phyloP scores from a whole-genome alignment of 257 asterid genomes.

The Vinca minor region DNA sequence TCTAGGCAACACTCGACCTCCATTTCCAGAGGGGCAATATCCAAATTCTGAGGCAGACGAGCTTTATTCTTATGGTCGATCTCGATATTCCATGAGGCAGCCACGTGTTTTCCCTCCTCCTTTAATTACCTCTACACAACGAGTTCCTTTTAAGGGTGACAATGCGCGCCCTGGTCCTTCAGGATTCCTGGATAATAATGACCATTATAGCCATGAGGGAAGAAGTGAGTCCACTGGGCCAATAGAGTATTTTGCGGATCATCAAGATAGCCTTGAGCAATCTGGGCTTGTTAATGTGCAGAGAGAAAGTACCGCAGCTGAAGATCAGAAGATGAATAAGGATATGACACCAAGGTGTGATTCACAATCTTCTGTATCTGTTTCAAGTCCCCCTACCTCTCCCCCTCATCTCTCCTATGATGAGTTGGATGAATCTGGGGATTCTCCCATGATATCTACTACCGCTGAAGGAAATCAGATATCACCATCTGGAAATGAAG shows the following conservation, averaged over 20 bases:
- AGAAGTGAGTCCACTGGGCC: constrained; percentile 40
- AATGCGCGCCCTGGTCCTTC: constrained; percentile 42
- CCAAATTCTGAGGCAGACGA: constrained; percentile 56
- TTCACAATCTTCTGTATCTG: constrained; percentile 92
- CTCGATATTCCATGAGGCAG: constrained; percentile 82
- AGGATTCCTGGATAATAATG: constrained; percentile 32
- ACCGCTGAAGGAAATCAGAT: constrained; percentile 37
- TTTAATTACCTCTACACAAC: constrained; percentile 49
- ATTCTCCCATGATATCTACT: constrained; percentile 47
- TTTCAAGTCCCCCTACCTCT: constrained; percentile 91
- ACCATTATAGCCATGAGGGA: constrained; percentile 28
- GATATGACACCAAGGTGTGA: constrained; percentile 53
- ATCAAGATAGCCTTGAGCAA: constrained; percentile 41
- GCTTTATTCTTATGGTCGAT: constrained; percentile 60
- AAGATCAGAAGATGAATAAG: constrained; percentile 35
- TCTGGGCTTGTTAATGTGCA: constrained; percentile 35
- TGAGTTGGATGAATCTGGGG: constrained; percentile 83
- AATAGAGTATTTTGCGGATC: constrained; percentile 40
- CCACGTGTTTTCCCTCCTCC: constrained; percentile 97
- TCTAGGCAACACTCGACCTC: constrained; percentile 35
- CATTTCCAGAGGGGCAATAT: constrained; percentile 53
- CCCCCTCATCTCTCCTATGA: constrained; percentile 93
- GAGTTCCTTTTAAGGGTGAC: constrained; percentile 40
- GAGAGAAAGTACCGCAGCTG: constrained; percentile 34
- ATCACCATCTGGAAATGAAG: constrained; percentile 28